phyloP scores from a whole-genome alignment of 352 stramenopile species.

The Blastocystis sp. region DNA sequence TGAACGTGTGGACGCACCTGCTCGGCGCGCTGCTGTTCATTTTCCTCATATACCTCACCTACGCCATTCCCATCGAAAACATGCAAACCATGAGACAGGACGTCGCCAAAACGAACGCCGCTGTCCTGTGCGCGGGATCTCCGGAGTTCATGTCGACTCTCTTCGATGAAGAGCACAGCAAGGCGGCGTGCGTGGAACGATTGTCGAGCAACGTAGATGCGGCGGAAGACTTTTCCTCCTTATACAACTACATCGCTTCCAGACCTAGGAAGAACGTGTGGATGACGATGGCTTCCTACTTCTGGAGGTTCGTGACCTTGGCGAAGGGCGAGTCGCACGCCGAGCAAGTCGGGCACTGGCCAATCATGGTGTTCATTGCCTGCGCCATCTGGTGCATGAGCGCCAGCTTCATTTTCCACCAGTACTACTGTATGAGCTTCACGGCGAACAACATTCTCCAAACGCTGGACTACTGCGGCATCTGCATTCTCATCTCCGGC shows the following conservation, averaged over 20 bases:
- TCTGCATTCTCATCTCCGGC: slow-evolving; percentile 70
- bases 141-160: not conserved
- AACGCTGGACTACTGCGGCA: slow-evolving; percentile 72
- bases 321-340: not conserved
- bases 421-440: slow-evolving; percentile 51
- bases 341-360: slow-evolving; percentile 44
- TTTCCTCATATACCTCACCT: slow-evolving; percentile 71
- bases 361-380: slow-evolving; percentile 60
- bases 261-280: not conserved
- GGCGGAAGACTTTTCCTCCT: slow-evolving; percentile 51
- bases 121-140: not conserved
- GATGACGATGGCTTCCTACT: slow-evolving; percentile 19
- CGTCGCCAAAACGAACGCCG: slow-evolving; percentile 17
- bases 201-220: slow-evolving; percentile 22
- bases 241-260: slow-evolving; percentile 53
- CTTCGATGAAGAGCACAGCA: slow-evolving; percentile 64
- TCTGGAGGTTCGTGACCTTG: slow-evolving; percentile 3
- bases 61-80: slow-evolving; percentile 70
- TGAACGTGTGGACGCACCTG: slow-evolving; percentile 72
- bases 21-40: slow-evolving; percentile 52
- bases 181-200: slow-evolving; percentile 31
- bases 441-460: slow-evolving; percentile 62
- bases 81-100: slow-evolving; percentile 34
- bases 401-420: slow-evolving; percentile 60
- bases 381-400: slow-evolving; percentile 70